Evolutionary conservation across 176 grass and related monocot species (phyloP).

Genomic region (Secale cereale): DNA sequence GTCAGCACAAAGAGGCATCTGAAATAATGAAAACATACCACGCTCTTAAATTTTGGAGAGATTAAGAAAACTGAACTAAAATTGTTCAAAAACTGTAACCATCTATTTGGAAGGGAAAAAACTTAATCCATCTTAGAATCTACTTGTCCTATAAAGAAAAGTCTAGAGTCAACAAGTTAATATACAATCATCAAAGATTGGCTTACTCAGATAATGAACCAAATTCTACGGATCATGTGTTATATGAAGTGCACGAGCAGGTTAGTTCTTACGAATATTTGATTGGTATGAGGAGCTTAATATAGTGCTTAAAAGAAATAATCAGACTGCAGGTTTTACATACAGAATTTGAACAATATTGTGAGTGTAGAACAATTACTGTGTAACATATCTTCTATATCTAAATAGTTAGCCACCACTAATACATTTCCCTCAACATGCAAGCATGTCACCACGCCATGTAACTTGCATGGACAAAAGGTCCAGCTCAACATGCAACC

Average conservation of each 20-base stretch:
- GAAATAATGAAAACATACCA: conserved; percentile 16
- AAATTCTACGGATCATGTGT: background rate
- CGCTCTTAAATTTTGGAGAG: background rate
- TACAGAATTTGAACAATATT: background rate
- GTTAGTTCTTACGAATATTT: background rate
- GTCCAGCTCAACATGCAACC: too few relatives aligned
- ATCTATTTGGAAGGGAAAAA: background rate
- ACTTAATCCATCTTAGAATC: background rate
- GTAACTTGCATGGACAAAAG: too few relatives aligned
- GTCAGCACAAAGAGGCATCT: conserved; percentile 62
- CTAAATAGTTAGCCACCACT: too few relatives aligned
- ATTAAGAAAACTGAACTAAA: background rate
- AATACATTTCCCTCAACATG: background rate
- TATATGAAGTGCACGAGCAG: background rate
- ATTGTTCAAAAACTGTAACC: background rate
- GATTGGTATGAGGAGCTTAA: background rate
- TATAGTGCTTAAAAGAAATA: background rate
- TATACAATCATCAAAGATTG: background rate
- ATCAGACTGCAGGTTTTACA: background rate
- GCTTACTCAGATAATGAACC: background rate
- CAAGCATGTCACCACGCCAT: too few relatives aligned
- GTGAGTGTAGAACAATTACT: background rate
- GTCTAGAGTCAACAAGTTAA: background rate
- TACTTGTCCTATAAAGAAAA: conserved; percentile 7
- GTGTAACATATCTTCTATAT: background rate